Evolutionary conservation across 805 yeast genomes (phyloP), one percentile per base, ranked within the genome.

Genomic region (Saturnispora halmiae): DNA sequence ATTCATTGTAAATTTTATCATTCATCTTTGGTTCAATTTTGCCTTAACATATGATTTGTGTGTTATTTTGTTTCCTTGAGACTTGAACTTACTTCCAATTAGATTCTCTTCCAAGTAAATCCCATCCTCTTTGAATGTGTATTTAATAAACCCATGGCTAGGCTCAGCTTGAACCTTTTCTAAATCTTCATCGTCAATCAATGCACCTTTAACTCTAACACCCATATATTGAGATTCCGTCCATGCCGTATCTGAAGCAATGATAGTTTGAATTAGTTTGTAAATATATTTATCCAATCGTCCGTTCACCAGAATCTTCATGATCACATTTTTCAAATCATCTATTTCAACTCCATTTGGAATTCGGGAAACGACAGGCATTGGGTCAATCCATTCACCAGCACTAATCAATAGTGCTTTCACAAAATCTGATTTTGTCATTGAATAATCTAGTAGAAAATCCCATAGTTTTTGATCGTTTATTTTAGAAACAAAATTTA

Each of bases 381-480:
- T 69, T 3, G 92, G 85, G 50, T 79, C 82, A 29, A 75, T 69
- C 33, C 70, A 69, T 37, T 70, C 77, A 47, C 82, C 84, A 1
- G 83, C 77, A 41, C 74, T 66, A 43, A 81, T 79, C 42, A 92
- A 69, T 36, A 90, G 64, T 6, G 82, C 82, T 45, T 75, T 74
- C 32, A 90, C 79, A 53, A 85, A 87, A n/a, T 67, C 67, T 0
- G 96, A 92, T 48, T 77, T 77, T 30, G 70, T 67, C 63, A 79
- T 69, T 16, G 95, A 78, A 55, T 78, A 76, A 16, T 75, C 77
- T 9, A 90, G 61, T 46, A 90, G 66, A 34, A 77, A 75, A 31
- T 77, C 77, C 94, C 96, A 87, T 9, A 86, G 63, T n/a, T 84
- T 94, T 18, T 66, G 59, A 50, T 86, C 94, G 38, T 77, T 75